These are phyloP conservation scores for Coniferiporia weirii DNA, from an alignment of 1,284 basidiomycete species.

Conservation along the genomic window DNA sequence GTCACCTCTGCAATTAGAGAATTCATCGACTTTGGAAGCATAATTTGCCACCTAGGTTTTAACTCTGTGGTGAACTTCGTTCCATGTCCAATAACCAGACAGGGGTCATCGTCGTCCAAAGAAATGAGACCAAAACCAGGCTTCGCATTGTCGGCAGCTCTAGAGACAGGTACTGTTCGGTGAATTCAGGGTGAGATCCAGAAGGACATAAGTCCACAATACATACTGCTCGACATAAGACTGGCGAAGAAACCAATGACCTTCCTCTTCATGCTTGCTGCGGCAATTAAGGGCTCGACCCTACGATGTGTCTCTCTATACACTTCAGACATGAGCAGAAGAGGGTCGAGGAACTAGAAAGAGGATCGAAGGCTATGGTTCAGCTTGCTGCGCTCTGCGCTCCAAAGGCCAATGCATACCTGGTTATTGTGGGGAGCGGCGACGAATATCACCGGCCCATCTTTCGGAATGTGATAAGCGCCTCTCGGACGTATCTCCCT, in stretches of 20 bases:
- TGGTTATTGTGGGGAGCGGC: constrained; percentile 97
- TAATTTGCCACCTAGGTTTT: constrained; percentile 77
- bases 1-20: constrained; percentile 81
- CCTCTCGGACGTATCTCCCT: constrained; percentile 93
- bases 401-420: constrained; percentile 36
- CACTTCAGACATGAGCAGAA: constrained; percentile 86
- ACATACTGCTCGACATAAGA: constrained; percentile 89
- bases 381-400: neutral
- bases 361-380: constrained; percentile 13
- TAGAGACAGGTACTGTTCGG: constrained; percentile 79
- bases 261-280: constrained; percentile 81
- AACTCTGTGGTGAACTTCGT: constrained; percentile 83
- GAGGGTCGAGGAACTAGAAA: constrained; percentile 87
- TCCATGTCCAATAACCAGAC: constrained; percentile 72
- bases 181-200: neutral
- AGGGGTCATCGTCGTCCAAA: constrained; percentile 73
- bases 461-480: constrained; percentile 89
- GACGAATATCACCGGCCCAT: constrained; percentile 95
- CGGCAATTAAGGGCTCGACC: constrained; percentile 91
- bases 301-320: constrained; percentile 79
- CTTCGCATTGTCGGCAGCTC: constrained; percentile 87
- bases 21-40: constrained; percentile 81
- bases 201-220: neutral
- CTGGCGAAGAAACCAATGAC: constrained; percentile 81
- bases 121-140: constrained; percentile 72